A percentile compares a stretch with the other conserved stretches of the same genome.
phyloP scores from a whole-genome alignment of 306 rosid species.

The Oxytropis ochrocephala region DNA sequence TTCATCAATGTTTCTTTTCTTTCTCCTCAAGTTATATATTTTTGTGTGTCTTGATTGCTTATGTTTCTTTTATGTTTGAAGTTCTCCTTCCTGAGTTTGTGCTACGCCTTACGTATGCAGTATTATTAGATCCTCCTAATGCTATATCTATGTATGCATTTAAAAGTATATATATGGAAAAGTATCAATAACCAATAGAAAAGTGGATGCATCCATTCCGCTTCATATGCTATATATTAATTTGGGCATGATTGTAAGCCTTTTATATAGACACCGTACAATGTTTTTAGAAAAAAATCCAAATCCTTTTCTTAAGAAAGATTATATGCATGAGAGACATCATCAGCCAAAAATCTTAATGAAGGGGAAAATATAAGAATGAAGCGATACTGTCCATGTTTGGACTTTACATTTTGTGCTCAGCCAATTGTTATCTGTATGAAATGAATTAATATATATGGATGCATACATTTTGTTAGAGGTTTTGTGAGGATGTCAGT shows the following conservation, averaged over 20 bases:
- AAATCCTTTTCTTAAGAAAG: neutral
- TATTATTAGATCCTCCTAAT: neutral
- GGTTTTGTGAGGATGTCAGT: no score
- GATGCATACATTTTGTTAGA: no score
- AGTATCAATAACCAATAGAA: neutral
- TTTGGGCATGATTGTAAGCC: neutral
- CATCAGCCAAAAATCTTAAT: neutral
- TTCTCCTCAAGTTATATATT: neutral
- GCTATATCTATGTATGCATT: neutral
- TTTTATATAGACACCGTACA: neutral
- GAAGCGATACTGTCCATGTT: no score
- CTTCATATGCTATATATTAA: constrained; percentile 5
- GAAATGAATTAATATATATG: no score
- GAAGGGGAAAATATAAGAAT: neutral
- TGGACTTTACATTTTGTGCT: no score
- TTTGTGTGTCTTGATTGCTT: neutral
- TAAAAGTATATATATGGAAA: neutral
- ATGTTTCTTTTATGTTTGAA: constrained; percentile 1
- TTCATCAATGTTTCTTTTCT: neutral
- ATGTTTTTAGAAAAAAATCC: neutral
- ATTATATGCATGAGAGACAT: neutral
- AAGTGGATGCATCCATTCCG: neutral
- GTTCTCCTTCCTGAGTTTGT: neutral
- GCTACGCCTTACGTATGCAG: neutral
- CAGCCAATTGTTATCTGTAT: no score